Conservation (phyloP, 2,329 filamentous ascomycete genomes). For the Fusarium sp. region DNA sequence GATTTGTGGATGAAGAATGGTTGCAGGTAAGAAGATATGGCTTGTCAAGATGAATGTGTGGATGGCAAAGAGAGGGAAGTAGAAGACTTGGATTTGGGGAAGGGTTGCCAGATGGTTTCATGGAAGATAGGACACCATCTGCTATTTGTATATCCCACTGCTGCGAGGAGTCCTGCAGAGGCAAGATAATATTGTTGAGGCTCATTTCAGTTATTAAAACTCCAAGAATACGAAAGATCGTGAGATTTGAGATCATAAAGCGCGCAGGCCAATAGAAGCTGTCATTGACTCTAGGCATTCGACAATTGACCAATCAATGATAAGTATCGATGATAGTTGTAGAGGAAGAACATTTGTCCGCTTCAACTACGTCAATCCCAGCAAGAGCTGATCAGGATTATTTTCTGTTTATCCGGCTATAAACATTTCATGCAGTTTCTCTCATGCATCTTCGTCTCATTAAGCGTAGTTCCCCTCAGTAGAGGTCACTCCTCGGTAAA, state of each 20-base stretch:
- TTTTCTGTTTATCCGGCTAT: background rate
- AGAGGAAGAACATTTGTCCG: conserved; percentile 1
- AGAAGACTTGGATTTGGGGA: background rate
- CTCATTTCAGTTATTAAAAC: background rate
- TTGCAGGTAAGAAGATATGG: conserved; percentile 24
- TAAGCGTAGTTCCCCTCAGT: background rate
- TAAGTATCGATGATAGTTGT: fast-evolving
- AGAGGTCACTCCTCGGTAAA: background rate
- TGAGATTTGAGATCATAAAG: background rate
- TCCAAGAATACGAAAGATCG: background rate
- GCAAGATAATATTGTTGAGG: background rate
- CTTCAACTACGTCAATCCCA: background rate
- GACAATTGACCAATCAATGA: background rate
- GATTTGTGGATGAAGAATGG: fast-evolving
- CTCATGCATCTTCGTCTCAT: background rate
- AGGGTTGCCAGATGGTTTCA: background rate
- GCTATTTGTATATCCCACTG: conserved; percentile 14
- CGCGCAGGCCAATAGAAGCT: background rate
- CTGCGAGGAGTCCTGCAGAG: background rate
- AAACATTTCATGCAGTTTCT: background rate
- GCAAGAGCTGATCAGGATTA: background rate
- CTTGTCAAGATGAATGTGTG: conserved; percentile 24
- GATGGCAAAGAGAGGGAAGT: conserved; percentile 23
- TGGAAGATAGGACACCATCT: conserved; percentile 3
- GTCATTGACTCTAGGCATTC: background rate